phyloP scores from a whole-genome alignment of 73 alveolate species.

The Uronychia setigera region DNA sequence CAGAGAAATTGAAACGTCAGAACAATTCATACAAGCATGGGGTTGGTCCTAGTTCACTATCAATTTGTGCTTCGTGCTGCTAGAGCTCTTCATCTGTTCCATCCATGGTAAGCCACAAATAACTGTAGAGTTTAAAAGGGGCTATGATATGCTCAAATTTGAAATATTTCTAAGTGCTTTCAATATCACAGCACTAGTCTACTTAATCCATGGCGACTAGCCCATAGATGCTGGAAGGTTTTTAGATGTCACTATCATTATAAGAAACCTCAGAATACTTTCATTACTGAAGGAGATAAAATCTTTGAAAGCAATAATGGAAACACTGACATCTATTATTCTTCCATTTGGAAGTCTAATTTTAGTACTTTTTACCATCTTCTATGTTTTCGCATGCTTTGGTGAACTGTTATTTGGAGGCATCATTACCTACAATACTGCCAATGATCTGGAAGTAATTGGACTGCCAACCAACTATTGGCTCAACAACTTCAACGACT shows the following conservation, averaged over 20 bases:
- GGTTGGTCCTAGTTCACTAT: background rate
- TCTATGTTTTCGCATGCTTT: conserved; percentile 61
- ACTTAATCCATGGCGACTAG: background rate
- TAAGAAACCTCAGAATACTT: conserved; percentile 17
- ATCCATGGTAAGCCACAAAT: background rate
- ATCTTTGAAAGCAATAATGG: conserved; percentile 33
- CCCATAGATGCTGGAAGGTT: background rate
- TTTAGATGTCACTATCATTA: conserved; percentile 11
- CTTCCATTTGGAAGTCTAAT: conserved; percentile 44
- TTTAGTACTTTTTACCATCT: conserved; percentile 56
- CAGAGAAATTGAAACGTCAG: background rate
- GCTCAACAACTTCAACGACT: conserved; percentile 71
- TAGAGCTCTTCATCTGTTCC: background rate
- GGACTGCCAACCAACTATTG: conserved; percentile 36
- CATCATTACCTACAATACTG: background rate
- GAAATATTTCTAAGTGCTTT: conserved; percentile 1
- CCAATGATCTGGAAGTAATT: background rate
- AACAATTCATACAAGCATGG: background rate
- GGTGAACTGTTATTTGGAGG: conserved; percentile 76
- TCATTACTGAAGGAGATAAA: conserved; percentile 27
- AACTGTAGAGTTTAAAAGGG: background rate
- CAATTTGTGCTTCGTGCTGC: background rate
- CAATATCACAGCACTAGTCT: background rate
- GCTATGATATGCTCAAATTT: background rate
- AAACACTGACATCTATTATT: conserved; percentile 20